Evolutionary conservation across 129 eudicot genomes (phyloP), one percentile per base, ranked within the genome.

Genomic region (Mikania micrantha): DNA sequence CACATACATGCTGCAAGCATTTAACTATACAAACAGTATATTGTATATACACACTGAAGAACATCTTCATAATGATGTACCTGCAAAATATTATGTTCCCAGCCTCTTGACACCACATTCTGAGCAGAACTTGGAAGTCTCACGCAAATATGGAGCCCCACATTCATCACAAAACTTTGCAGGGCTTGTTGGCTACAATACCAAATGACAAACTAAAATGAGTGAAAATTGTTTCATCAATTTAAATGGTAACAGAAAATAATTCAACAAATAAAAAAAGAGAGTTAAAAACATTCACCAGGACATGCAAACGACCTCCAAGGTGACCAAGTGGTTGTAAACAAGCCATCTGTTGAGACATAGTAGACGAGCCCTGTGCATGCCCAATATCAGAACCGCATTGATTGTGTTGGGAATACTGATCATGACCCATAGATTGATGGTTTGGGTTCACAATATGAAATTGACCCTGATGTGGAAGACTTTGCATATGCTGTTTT

Each of bases 121-220:
- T 10, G 99, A 89, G 85, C 99, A 94, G 80, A 84, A 94, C 73
- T 94, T 94, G 25, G 99, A 94, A 53, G 95, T 86, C 53, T 90
- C 95, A 39, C 99, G 87, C 77, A 94, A 31, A 76, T 82, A 94
- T 1, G 93, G 90, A 39, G 86, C 72, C 28, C 99, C 99, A 78
- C 99, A 94, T 87, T 94, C 97, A 77, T 94, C 99, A 59, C 99
- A 94, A 70, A 74, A 94, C 87, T 94, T 94, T 25, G 99, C 97
- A 69, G 93, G 97, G 73, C 97, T 86, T 12, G 87, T 64, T 60
- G 96, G 92, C 95, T 88, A 72, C 45, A 77, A 20, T 5, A 5
- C 20, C 77, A 31, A 29, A 17, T 25, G 34, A 52, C 42, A 29
- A 48, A 27, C 13, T 35, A 16, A 12, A 42, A 52, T 21, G 47